Conservation (phyloP, 1,139 yeast genomes). For the Candida sanyaensis region DNA sequence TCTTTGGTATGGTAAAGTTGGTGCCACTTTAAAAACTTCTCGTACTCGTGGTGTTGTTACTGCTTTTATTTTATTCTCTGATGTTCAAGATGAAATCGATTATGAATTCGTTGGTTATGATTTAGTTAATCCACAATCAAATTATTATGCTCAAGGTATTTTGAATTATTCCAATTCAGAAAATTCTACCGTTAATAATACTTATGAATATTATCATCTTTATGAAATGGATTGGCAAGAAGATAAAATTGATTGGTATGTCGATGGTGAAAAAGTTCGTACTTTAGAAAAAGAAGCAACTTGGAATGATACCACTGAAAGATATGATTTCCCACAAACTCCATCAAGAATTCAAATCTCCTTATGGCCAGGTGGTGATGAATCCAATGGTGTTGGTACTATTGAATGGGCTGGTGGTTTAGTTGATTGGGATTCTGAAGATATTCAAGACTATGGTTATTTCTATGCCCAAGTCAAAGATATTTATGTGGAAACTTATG, state of each 20-base stretch:
- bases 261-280: constrained; percentile 73
- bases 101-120: constrained; percentile 81
- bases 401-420: constrained; percentile 93
- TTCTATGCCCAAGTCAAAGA: constrained; percentile 66
- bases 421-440: constrained; percentile 79
- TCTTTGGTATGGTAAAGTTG: constrained; percentile 85
- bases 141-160: constrained; percentile 75
- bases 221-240: constrained; percentile 85
- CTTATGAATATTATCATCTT: constrained; percentile 71
- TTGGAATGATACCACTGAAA: constrained; percentile 60
- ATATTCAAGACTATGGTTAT: constrained; percentile 74
- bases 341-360: constrained; percentile 74
- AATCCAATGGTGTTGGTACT: constrained; percentile 70
- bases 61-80: constrained; percentile 82
- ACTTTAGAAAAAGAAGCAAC: constrained; percentile 67
- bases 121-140: constrained; percentile 66
- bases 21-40: constrained; percentile 70
- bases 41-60: constrained; percentile 80
- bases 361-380: constrained; percentile 90
- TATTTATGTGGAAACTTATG: constrained; percentile 66
- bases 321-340: constrained; percentile 81
- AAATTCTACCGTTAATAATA: constrained; percentile 47
- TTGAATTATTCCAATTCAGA: constrained; percentile 65
- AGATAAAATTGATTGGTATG: constrained; percentile 68
- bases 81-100: constrained; percentile 90